Percentiles rank a stretch among this genome's conserved stretches.
phyloP scores from a whole-genome alignment of 2,329 filamentous ascomycete species.

The Periglandula ipomoeae region DNA sequence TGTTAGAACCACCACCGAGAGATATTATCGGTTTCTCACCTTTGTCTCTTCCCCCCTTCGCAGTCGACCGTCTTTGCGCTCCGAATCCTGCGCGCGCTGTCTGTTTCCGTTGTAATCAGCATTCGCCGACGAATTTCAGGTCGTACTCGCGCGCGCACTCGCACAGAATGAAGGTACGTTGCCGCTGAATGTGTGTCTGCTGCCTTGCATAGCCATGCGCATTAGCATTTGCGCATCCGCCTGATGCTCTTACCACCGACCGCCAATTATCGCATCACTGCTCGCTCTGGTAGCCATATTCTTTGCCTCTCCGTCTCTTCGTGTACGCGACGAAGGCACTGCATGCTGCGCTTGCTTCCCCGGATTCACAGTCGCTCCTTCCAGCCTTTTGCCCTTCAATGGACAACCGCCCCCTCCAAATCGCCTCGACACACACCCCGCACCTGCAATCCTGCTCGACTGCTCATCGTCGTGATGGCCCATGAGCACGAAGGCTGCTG shows the following conservation, averaged over 20 bases:
- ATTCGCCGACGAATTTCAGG: background rate
- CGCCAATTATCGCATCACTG: background rate
- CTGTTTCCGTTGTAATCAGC: background rate
- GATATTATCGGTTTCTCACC: background rate
- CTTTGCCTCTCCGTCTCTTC: background rate
- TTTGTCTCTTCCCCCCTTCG: background rate
- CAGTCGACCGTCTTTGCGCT: background rate
- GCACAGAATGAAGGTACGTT: constrained; percentile 26
- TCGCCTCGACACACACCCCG: background rate
- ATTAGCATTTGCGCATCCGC: background rate
- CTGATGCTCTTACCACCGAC: background rate
- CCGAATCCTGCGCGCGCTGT: background rate
- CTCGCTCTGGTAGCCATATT: background rate
- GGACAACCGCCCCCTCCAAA: background rate
- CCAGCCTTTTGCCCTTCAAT: constrained; percentile 8
- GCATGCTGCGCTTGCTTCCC: background rate
- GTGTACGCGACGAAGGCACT: background rate
- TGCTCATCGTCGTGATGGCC: background rate
- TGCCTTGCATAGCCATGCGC: background rate
- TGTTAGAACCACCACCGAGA: background rate
- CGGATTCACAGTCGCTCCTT: constrained; percentile 7
- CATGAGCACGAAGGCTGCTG: background rate
- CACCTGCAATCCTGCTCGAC: background rate
- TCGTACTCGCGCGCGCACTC: constrained; percentile 18
- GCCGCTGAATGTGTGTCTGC: constrained; percentile 1